Conservation (phyloP, 148 eudicot species). For the Nepenthes mirabilis region DNA sequence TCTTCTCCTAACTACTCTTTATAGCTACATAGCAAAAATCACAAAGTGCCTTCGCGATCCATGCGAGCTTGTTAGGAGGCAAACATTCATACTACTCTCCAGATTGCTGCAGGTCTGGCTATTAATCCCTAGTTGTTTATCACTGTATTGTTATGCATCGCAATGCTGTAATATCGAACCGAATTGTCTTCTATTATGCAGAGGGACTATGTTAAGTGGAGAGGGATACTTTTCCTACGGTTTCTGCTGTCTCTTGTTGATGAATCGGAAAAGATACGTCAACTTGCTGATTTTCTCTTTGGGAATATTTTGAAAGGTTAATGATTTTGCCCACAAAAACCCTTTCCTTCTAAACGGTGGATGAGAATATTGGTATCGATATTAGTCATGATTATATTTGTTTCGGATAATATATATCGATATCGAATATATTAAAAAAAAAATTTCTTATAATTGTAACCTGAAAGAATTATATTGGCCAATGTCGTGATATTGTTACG, state of each 20-base stretch:
- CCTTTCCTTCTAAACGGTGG: no score
- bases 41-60: constrained; percentile 93
- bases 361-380: no score
- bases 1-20: constrained; percentile 9
- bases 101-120: constrained; percentile 72
- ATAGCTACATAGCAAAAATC: constrained; percentile 83
- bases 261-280: constrained; percentile 74
- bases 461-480: no score
- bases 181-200: constrained; percentile 16
- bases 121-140: background rate
- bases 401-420: no score
- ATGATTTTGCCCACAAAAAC: no score
- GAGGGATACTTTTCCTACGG: constrained; percentile 85
- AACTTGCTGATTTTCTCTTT: constrained; percentile 89
- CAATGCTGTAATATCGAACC: background rate
- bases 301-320: constrained; percentile 91
- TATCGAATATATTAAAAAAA: no score
- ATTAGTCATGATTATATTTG: no score
- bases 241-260: constrained; percentile 83
- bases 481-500: no score
- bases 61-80: constrained; percentile 90
- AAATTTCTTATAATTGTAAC: background rate
- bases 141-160: background rate
- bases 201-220: constrained; percentile 99
- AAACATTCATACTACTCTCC: constrained; percentile 82